Base-by-base conservation (phyloP, 805 yeast species). In the Lipomyces chichibuensis region DNA sequence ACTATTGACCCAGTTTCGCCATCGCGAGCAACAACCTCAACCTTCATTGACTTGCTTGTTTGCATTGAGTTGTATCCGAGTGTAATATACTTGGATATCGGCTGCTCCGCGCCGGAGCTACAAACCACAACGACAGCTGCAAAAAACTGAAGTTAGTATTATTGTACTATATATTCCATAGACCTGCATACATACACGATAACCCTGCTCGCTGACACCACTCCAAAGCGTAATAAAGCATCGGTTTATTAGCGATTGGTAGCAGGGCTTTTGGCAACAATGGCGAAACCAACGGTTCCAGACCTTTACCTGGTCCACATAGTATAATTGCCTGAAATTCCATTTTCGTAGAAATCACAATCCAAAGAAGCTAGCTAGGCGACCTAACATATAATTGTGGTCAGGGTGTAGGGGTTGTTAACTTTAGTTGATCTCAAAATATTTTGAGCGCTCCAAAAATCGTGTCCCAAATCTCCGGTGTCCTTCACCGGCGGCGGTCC, bases 301-400 rank as follows among this genome's bases (percentile, higher is more conserved):
- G 81, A 58, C 83, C 82, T 23, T 81, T 81, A 14, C 98, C 98
- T 62, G 85, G 86, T 1, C 98, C 98, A 80, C 98, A 93, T 65
- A 92, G 85, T 25, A 94, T 85, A 59, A 94, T 84, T 0, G 97
- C 98, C 75, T 93, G 97, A 76, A 92, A 89, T 79, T 92, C 97
- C 98, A 94, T 93, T 33, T 33, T 59, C 14, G 13, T 17, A n/a
- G 20, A 43, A 7, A 23, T 43, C n/a, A 17, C 20, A n/a, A n/a
- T 43, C 1, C 3, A 43, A n/a, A 6, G 20, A 6, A 43, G 20
- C n/a, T 43, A 17, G 49, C 5, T n/a, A 17, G 3, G 23, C n/a
- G 39, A 37, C 49, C 9, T n/a, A 43, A 7, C 6, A 17, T 43
- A n/a, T 17, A 43, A 17, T n/a, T 43, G 49, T 17, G 23, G 49